Conservation (phyloP, 176 grass and related monocot genomes). For the Aegilops tauschii region DNA sequence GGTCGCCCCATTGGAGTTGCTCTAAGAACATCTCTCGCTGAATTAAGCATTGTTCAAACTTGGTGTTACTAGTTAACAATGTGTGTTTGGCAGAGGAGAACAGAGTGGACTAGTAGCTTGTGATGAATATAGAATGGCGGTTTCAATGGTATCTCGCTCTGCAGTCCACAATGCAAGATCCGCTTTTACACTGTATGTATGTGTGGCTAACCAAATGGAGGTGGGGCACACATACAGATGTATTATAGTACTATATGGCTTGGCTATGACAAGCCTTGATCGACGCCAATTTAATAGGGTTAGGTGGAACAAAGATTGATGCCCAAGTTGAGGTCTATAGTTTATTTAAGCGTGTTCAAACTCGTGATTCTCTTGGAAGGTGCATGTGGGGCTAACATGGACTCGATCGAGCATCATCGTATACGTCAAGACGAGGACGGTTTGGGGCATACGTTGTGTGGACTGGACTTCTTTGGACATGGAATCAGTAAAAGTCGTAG, state of each 20-base stretch:
- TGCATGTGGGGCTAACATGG: constrained; percentile 10
- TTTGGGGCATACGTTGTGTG: constrained; percentile 30
- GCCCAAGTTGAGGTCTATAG: neutral
- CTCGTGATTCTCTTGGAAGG: neutral
- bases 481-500: constrained; percentile 22
- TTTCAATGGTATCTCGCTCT: neutral
- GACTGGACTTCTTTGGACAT: constrained; percentile 13
- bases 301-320: neutral
- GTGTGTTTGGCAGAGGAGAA: neutral
- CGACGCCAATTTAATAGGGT: neutral
- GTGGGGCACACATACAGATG: neutral
- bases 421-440: constrained; percentile 28
- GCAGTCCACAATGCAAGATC: neutral
- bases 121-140: neutral
- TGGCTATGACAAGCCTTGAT: neutral
- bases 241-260: neutral
- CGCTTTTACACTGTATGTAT: constrained; percentile 25
- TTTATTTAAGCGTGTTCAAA: neutral
- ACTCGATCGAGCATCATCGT: constrained; percentile 23
- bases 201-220: neutral
- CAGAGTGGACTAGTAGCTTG: neutral
- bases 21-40: neutral
- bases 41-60: constrained; percentile 4
- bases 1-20: no score
- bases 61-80: constrained; percentile 25